These are phyloP conservation scores for Glomus cerebriforme DNA, from an alignment of 192 early-diverging fungal species.

Conservation along the genomic window DNA sequence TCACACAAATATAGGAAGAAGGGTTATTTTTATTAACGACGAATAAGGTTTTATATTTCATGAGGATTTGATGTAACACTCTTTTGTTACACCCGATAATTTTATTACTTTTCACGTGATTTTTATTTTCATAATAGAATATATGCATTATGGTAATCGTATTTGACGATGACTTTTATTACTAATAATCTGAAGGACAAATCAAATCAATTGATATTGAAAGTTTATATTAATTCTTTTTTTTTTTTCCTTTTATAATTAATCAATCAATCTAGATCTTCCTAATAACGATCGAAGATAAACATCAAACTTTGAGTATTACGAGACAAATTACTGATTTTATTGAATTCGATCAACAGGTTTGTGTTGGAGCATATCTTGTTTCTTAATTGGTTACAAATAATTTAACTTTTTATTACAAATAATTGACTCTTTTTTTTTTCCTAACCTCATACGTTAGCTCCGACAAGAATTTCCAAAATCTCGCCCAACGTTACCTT, in stretches of 20 bases:
- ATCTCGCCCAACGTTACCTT: slow-evolving; percentile 40
- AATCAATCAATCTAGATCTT: slow-evolving; percentile 38
- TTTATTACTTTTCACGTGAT: no score
- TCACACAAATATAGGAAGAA: slow-evolving; percentile 17
- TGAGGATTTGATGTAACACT: no score
- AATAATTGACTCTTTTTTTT: no score
- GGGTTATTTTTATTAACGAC: neutral
- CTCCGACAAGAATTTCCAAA: slow-evolving; percentile 44
- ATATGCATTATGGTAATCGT: no score
- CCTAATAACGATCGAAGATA: slow-evolving; percentile 45
- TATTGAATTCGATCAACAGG: slow-evolving; percentile 54
- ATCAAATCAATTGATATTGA: neutral
- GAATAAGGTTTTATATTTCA: neutral
- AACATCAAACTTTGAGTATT: slow-evolving; percentile 38
- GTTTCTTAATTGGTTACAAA: neutral
- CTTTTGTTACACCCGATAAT: no score
- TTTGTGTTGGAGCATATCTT: no score
- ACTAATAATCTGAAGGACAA: neutral
- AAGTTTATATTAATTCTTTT: slow-evolving; percentile 29
- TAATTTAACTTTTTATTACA: no score
- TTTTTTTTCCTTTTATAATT: no score
- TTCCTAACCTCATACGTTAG: slow-evolving; percentile 33
- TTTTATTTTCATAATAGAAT: no score
- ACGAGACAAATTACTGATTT: slow-evolving; percentile 54
- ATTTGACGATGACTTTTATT: no score